Evolutionary conservation across 495 filamentous ascomycete genomes (phyloP).

Genomic region (Penicillium bialowiezense): DNA sequence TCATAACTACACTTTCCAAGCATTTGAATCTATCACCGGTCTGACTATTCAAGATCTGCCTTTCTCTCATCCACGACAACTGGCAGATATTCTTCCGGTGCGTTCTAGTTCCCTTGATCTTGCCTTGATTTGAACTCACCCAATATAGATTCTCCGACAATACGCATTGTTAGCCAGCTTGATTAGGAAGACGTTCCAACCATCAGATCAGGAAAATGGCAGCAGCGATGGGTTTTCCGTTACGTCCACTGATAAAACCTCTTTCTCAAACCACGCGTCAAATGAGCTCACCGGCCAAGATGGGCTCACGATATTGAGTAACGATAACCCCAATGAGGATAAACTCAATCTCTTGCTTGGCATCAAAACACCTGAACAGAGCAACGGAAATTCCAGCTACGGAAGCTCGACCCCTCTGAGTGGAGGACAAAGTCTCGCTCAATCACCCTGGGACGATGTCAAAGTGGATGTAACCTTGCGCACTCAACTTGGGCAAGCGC

Average conservation of each 20-base stretch:
- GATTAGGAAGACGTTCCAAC: constrained; percentile 58
- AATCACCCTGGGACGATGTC: constrained; percentile 22
- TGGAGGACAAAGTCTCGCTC: neutral
- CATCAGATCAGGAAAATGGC: constrained; percentile 17
- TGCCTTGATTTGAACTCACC: constrained; percentile 4
- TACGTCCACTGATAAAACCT: neutral
- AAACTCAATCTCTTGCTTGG: constrained; percentile 31
- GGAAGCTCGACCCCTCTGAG: neutral
- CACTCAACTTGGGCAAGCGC: constrained; percentile 43
- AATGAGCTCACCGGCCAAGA: constrained; percentile 8
- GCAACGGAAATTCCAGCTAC: neutral
- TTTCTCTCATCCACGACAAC: constrained; percentile 83
- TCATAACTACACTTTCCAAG: constrained; percentile 68
- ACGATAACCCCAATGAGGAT: constrained; percentile 39
- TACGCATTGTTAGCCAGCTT: constrained; percentile 67
- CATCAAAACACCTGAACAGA: neutral
- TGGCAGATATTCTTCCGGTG: constrained; percentile 71
- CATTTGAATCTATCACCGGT: constrained; percentile 68
- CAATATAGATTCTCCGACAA: constrained; percentile 58
- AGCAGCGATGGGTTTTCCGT: neutral
- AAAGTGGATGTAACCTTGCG: constrained; percentile 46
- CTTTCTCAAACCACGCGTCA: neutral
- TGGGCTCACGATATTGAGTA: constrained; percentile 33
- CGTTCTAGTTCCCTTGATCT: constrained; percentile 3
- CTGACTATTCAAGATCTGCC: constrained; percentile 67